Evolutionary conservation across 352 stramenopile species (phyloP).

Genomic region (Saprolegnia parasitica): DNA sequence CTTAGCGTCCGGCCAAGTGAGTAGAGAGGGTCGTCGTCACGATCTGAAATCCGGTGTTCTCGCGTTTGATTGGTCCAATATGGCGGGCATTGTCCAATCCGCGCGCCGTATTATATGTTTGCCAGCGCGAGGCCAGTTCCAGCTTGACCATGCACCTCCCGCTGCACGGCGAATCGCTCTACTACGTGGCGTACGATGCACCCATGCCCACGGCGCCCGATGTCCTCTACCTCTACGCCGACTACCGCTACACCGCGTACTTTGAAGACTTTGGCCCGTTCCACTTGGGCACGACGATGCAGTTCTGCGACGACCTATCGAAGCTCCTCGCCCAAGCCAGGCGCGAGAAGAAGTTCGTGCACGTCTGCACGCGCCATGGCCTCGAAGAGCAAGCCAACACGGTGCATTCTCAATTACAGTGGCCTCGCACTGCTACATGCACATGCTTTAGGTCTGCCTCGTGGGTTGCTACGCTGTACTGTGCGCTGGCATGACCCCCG

Average conservation of each 20-base stretch:
- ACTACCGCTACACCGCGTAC: slow-evolving; percentile 91
- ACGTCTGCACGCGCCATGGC: slow-evolving; percentile 67
- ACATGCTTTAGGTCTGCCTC: slow-evolving; percentile 44
- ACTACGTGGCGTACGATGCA: slow-evolving; percentile 1
- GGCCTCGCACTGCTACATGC: too few species aligned
- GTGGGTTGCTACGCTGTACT: slow-evolving; percentile 76
- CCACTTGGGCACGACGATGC: slow-evolving; percentile 56
- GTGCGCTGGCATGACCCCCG: slow-evolving; percentile 53
- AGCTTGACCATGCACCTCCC: background rate
- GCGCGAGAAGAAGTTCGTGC: slow-evolving; percentile 30
- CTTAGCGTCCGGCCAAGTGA: too few species aligned
- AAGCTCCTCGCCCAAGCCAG: slow-evolving; percentile 37
- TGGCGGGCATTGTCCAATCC: too few species aligned
- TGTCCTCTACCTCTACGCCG: slow-evolving; percentile 63
- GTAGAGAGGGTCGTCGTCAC: too few species aligned
- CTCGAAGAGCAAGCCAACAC: slow-evolving; percentile 75
- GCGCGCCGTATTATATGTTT: too few species aligned
- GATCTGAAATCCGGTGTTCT: too few species aligned
- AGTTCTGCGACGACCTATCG: slow-evolving; percentile 74
- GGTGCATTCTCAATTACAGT: slow-evolving; percentile 5
- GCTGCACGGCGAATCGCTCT: background rate
- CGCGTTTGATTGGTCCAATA: too few species aligned
- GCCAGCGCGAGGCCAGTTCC: too few species aligned
- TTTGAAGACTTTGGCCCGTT: slow-evolving; percentile 94
- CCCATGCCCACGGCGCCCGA: background rate